Percentiles rank a stretch among this genome's conserved stretches.
Evolutionary conservation across 768 basidiomycete species (phyloP).

Genomic region (Lepiota brunneoincarnata): DNA sequence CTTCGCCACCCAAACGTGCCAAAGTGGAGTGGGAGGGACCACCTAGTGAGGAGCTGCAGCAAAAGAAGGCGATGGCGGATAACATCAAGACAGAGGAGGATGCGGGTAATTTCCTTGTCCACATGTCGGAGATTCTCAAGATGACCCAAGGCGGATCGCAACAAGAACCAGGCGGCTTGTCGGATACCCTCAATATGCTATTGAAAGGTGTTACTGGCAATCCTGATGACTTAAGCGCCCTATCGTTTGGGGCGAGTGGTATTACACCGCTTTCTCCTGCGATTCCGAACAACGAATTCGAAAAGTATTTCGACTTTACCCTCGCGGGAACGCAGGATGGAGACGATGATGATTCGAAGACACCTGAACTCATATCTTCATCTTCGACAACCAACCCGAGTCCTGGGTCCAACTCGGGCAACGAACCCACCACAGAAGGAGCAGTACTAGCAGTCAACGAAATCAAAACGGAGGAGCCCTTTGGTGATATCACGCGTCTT

Average conservation of each 20-base stretch:
- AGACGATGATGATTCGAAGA: conserved; percentile 59
- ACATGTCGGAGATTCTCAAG: conserved; percentile 62
- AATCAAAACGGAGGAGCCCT: conserved; percentile 50
- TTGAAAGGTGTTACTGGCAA: conserved; percentile 46
- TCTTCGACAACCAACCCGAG: conserved; percentile 76
- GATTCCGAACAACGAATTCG: conserved; percentile 45
- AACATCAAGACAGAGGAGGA: conserved; percentile 69
- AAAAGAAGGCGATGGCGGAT: conserved; percentile 39
- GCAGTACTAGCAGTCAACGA: conserved; percentile 31
- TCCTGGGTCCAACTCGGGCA: conserved; percentile 61
- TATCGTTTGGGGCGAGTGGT: conserved; percentile 28
- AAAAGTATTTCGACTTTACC: conserved; percentile 70
- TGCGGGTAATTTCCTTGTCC: conserved; percentile 56
- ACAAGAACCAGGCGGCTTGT: conserved; percentile 47
- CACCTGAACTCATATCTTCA: conserved; percentile 68
- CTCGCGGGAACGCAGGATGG: conserved; percentile 55
- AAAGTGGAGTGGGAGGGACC: conserved; percentile 73
- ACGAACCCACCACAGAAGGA: conserved; percentile 7
- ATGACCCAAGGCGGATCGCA: conserved; percentile 33
- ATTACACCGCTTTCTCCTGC: conserved; percentile 22
- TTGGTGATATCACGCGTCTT: conserved; percentile 50
- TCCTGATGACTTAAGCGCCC: conserved; percentile 21
- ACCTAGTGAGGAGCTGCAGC: conserved; percentile 46
- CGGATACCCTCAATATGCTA: conserved; percentile 61
- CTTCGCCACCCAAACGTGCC: conserved; percentile 68